Conservation (phyloP, 2,329 filamentous ascomycete species). For the Paecilomyces niveus region DNA sequence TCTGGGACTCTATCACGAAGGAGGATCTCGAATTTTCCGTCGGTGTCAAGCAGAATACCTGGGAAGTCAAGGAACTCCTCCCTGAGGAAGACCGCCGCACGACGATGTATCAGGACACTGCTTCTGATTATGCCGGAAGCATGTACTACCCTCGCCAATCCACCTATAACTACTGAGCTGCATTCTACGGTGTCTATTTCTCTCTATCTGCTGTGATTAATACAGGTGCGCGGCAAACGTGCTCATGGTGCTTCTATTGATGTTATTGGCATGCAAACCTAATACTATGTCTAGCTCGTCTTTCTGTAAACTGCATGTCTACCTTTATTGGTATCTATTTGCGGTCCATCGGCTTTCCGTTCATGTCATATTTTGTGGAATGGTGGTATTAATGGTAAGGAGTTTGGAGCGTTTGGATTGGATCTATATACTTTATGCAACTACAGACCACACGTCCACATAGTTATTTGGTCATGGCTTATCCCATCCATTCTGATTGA, state of each 20-base stretch:
- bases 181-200: not conserved
- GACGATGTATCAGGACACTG: constrained; percentile 61
- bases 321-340: not conserved
- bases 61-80: constrained; percentile 92
- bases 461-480: not conserved
- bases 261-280: not conserved
- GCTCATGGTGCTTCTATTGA: not conserved
- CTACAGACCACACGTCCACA: not conserved
- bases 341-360: not conserved
- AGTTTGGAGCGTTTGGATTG: not conserved
- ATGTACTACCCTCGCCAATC: constrained; percentile 35
- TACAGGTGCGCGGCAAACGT: not conserved
- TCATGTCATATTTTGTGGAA: not conserved
- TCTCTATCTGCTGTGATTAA: not conserved
- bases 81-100: constrained; percentile 71
- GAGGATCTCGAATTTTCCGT: constrained; percentile 98
- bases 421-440: not conserved
- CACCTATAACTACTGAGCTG: constrained; percentile 27
- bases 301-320: not conserved
- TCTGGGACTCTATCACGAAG: constrained; percentile 98
- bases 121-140: constrained; percentile 39
- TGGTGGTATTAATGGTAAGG: not conserved
- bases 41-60: constrained; percentile 89
- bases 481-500: not conserved
- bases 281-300: not conserved